Percentiles rank a stretch among this genome's conserved stretches.
Conservation (phyloP, 1,284 basidiomycete genomes). For the Wallemia ichthyophaga region DNA sequence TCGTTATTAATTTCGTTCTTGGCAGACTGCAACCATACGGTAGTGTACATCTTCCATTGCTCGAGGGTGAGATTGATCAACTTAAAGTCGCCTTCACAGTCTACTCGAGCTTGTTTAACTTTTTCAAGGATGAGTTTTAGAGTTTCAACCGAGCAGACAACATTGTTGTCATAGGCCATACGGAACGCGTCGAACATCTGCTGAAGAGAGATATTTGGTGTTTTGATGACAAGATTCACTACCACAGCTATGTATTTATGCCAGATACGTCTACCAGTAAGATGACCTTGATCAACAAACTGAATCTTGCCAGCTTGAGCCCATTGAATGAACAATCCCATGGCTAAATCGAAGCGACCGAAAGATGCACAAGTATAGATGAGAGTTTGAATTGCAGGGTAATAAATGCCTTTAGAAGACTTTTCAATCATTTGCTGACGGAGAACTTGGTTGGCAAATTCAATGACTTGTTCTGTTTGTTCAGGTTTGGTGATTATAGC, state of each 20-base stretch:
- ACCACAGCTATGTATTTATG: background rate
- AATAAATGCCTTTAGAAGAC: background rate
- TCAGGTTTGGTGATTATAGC: background rate
- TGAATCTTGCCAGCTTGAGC: background rate
- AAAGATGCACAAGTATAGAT: background rate
- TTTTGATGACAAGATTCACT: background rate
- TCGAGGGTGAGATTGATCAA: background rate
- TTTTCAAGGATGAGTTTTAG: background rate
- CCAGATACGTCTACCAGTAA: background rate
- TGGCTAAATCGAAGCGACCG: background rate
- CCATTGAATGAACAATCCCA: background rate
- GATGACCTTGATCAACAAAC: background rate
- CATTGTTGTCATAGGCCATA: background rate
- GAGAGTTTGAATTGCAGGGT: background rate
- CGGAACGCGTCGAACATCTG: background rate
- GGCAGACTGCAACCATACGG: background rate
- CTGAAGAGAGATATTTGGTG: background rate
- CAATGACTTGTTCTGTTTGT: background rate
- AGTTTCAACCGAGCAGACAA: background rate
- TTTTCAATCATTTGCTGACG: background rate
- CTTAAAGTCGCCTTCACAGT: background rate
- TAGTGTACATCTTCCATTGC: background rate
- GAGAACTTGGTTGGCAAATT: background rate
- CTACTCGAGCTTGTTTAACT: background rate
- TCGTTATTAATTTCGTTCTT: background rate